These are phyloP conservation scores for Cryptococcus jaspeensis DNA, from an alignment of 1,284 basidiomycete genomes.

Conservation along the genomic window DNA sequence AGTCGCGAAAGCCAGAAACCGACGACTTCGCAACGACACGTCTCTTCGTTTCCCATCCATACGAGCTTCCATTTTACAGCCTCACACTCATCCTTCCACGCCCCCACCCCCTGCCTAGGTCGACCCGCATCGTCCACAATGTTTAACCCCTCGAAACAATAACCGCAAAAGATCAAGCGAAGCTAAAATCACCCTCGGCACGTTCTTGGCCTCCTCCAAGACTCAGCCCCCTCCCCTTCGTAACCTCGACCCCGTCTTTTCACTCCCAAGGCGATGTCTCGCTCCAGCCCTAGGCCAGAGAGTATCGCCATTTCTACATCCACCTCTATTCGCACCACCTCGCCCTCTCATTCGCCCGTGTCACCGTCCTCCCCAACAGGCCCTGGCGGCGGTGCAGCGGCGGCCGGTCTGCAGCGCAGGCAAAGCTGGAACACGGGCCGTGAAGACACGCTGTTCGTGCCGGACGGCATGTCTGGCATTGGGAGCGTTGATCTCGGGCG, in stretches of 20 bases:
- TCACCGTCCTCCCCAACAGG: conserved; percentile 27
- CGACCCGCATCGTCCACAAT: no score
- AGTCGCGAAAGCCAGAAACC: no score
- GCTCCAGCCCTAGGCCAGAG: background rate
- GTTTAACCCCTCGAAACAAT: no score
- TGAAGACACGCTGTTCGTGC: conserved; percentile 11
- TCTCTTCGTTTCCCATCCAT: no score
- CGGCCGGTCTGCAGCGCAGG: conserved; percentile 30
- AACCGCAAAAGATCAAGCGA: no score
- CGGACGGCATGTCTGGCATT: background rate
- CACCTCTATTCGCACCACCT: conserved; percentile 16
- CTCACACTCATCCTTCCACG: no score
- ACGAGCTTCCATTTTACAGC: no score
- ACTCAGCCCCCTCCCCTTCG: background rate
- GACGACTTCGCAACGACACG: no score
- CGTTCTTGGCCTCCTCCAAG: no score
- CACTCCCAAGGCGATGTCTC: conserved; percentile 2
- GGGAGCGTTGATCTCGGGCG: no score
- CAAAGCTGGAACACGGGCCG: conserved; percentile 34
- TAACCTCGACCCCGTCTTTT: background rate
- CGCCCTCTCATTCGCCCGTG: conserved; percentile 25
- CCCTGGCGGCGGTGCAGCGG: background rate
- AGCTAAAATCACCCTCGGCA: no score
- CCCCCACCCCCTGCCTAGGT: no score
- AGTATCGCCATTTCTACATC: conserved; percentile 30